Evolutionary conservation across 129 eudicot species (phyloP).

Genomic region (Artemisia tridentata): DNA sequence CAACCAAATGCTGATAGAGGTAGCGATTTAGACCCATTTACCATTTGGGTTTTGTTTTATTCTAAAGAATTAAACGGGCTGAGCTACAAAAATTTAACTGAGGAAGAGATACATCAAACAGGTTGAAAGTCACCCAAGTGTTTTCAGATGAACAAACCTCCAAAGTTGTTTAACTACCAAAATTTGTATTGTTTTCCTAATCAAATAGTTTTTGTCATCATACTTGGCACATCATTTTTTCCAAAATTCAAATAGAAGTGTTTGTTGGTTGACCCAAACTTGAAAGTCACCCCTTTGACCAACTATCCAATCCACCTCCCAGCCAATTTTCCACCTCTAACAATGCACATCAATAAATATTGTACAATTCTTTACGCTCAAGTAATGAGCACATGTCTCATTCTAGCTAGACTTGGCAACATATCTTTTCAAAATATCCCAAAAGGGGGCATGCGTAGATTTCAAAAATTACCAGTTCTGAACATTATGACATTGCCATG

Average conservation of each 20-base stretch:
- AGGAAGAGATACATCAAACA: too few relatives aligned
- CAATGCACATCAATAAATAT: neutral
- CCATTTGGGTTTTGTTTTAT: neutral
- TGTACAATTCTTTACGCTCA: neutral
- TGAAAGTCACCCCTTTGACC: neutral
- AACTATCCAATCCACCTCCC: neutral
- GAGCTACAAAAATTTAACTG: too few relatives aligned
- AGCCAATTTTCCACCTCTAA: neutral
- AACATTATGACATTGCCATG: slow-evolving; percentile 3
- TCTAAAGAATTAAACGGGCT: neutral
- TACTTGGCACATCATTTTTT: neutral
- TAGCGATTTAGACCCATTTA: neutral
- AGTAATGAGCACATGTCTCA: neutral
- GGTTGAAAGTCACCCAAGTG: too few relatives aligned
- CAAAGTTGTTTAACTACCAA: too few relatives aligned
- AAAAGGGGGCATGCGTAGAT: neutral
- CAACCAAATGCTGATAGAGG: slow-evolving; percentile 9
- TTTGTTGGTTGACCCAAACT: neutral
- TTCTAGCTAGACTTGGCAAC: neutral
- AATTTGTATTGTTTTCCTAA: too few relatives aligned
- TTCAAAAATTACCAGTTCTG: slow-evolving; percentile 8
- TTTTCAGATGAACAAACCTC: too few relatives aligned
- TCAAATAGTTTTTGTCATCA: too few relatives aligned
- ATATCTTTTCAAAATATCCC: neutral
- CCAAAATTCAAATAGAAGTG: neutral